Conservation (phyloP, 2,329 filamentous ascomycete species). For the Xylariaceae sp. region DNA sequence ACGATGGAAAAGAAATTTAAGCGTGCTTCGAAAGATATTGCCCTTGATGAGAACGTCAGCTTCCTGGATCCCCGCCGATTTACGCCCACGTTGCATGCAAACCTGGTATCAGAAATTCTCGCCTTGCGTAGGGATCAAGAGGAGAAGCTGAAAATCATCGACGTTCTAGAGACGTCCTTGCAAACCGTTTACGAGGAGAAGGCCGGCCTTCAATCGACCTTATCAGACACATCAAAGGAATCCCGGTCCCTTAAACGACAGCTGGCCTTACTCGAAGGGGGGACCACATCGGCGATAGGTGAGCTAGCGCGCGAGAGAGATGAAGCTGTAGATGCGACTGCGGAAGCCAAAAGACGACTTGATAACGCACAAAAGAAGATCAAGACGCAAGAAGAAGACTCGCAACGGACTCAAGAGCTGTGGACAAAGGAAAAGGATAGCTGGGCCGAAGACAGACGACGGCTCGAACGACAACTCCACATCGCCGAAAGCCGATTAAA, state of each 20-base stretch:
- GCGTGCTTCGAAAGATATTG: conserved; percentile 54
- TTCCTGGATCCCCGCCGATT: conserved; percentile 87
- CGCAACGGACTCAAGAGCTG: conserved; percentile 68
- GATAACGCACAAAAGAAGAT: conserved; percentile 74
- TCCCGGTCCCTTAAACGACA: conserved; percentile 78
- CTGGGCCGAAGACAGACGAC: conserved; percentile 81
- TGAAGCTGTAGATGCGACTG: conserved; percentile 66
- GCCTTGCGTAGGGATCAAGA: conserved; percentile 84
- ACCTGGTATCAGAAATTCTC: conserved; percentile 89
- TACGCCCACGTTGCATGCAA: conserved; percentile 91
- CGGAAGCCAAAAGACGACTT: conserved; percentile 71
- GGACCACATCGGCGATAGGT: conserved; percentile 77
- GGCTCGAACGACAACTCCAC: conserved; percentile 78
- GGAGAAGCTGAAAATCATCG: conserved; percentile 80
- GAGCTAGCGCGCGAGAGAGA: conserved; percentile 84
- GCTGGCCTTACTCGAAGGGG: conserved; percentile 79
- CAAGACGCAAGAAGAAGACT: conserved; percentile 77
- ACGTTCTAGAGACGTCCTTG: conserved; percentile 72
- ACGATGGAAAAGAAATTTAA: conserved; percentile 45
- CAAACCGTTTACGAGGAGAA: conserved; percentile 69
- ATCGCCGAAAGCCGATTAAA: conserved; percentile 86
- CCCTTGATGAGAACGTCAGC: conserved; percentile 63
- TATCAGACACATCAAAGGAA: conserved; percentile 67
- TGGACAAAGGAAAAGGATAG: conserved; percentile 80
- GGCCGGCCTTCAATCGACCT: conserved; percentile 60